Base-by-base conservation (phyloP, 2,329 filamentous ascomycete genomes). In the Chaetomiaceae sp. region DNA sequence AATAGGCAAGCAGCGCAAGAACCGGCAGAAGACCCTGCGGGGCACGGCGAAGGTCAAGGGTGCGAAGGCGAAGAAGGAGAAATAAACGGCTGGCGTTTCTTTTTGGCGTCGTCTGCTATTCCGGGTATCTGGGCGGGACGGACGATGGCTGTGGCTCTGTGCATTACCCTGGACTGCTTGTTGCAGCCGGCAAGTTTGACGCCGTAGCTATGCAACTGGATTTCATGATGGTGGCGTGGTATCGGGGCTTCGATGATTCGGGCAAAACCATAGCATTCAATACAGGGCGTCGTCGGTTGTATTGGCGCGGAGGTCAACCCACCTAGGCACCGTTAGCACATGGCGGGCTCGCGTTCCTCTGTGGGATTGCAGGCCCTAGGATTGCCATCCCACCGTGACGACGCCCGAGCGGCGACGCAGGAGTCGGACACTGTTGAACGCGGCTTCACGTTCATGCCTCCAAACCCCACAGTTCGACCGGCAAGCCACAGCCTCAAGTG, bases 1-100 rank as follows among this genome's bases (percentile, higher is more conserved):
- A 62, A 78, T 75, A 97, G 91, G 91, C 85, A 98, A 98, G 83
- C 93, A 97, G 80, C 87, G 93, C 80, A 98, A 98, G 88, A 98
- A 98, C 88, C 84, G 91, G 74, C 83, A 87, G 76, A 97, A 98
- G 89, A 93, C 91, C 70, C 86, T 96, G 73, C 87, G 93, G 64
- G 93, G 93, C 71, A 95, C 88, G 65, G 91, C 89, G 68, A 98
- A 98, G 88, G 83, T 84, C 80, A 96, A 96, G 88, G 89, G 89
- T 72, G 84, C 84, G 70, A 83, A 84, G 78, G 81, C 86, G 74
- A 93, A 94, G 83, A 95, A 96, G 86, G 88, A 88, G 75, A 83
- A 86, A 81, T 88, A 88, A 77, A 74, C 71, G 70, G 61, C 60
- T 68, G 63, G 61, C 58, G 43, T 58, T 52, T 58, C 54, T 56